Conservation (phyloP, 1,284 basidiomycete genomes). For the Ustilago hordei region DNA sequence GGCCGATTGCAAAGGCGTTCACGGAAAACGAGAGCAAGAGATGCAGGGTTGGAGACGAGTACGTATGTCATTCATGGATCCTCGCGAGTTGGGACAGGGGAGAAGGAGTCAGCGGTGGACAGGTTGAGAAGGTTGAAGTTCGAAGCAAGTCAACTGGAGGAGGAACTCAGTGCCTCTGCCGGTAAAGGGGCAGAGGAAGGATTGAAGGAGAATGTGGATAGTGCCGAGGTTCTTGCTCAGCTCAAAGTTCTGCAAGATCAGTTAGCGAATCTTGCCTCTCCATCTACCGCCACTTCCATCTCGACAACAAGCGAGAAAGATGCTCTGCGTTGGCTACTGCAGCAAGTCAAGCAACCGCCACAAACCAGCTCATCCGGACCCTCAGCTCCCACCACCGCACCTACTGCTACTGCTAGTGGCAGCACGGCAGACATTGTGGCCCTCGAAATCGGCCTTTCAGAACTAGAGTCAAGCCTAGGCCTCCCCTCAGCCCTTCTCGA, state of each 20-base stretch:
- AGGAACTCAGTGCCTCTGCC: constrained; percentile 23
- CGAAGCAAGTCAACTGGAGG: constrained; percentile 46
- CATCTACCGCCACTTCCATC: neutral
- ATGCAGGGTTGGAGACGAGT: constrained; percentile 45
- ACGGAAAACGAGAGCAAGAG: constrained; percentile 20
- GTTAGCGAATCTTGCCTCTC: constrained; percentile 23
- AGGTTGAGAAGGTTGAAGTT: constrained; percentile 46
- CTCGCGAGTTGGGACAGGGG: neutral
- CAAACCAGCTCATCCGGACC: neutral
- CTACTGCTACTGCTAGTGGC: neutral
- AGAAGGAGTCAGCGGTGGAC: constrained; percentile 31
- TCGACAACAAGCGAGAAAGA: constrained; percentile 9
- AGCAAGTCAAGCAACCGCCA: constrained; percentile 24
- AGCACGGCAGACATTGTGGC: constrained; percentile 15
- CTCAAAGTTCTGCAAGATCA: constrained; percentile 38
- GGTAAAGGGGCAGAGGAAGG: neutral
- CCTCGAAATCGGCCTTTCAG: constrained; percentile 41
- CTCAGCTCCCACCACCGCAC: neutral
- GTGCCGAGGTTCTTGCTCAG: constrained; percentile 29
- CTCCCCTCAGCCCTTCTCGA: constrained; percentile 43
- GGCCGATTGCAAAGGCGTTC: constrained; percentile 19
- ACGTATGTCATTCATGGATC: constrained; percentile 27
- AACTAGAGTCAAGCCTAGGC: constrained; percentile 53
- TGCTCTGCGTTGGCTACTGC: constrained; percentile 16
- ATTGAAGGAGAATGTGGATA: constrained; percentile 18